Evolutionary conservation across 768 basidiomycete species (phyloP).

Genomic region (Rhodocollybia butyracea): DNA sequence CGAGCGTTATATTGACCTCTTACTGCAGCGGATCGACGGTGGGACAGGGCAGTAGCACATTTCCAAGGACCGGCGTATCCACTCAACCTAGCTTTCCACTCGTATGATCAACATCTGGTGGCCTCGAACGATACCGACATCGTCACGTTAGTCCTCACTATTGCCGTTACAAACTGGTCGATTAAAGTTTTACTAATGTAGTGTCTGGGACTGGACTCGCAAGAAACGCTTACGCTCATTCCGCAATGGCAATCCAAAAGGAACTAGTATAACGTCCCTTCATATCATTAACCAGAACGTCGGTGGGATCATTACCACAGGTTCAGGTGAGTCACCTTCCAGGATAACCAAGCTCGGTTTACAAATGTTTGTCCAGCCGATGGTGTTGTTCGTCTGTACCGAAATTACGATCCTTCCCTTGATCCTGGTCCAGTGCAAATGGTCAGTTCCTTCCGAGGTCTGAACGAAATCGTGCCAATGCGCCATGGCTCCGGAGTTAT

Average conservation of each 20-base stretch:
- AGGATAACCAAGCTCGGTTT: background rate
- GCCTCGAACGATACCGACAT: slow-evolving; percentile 83
- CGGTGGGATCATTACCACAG: slow-evolving; percentile 84
- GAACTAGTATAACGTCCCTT: slow-evolving; percentile 82
- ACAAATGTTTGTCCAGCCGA: slow-evolving; percentile 55
- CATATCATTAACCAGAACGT: slow-evolving; percentile 96
- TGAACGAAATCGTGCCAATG: slow-evolving; percentile 72
- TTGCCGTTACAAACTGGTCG: background rate
- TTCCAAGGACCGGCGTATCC: slow-evolving; percentile 60
- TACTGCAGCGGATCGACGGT: slow-evolving; percentile 57
- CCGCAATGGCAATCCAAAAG: slow-evolving; percentile 82
- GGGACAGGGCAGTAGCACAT: slow-evolving; percentile 72
- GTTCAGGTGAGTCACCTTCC: slow-evolving; percentile 56
- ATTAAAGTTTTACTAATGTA: slow-evolving; percentile 25
- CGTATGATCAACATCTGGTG: slow-evolving; percentile 87
- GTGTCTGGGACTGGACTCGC: slow-evolving; percentile 94
- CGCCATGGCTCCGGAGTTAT: slow-evolving; percentile 83
- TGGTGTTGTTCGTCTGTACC: slow-evolving; percentile 86
- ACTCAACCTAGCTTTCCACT: slow-evolving; percentile 82
- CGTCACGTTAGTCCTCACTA: slow-evolving; percentile 57
- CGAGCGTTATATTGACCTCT: slow-evolving; percentile 1
- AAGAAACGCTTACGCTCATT: slow-evolving; percentile 77
- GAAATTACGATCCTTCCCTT: slow-evolving; percentile 81
- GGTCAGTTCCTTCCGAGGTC: slow-evolving; percentile 89
- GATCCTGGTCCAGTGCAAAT: slow-evolving; percentile 79